Conservation (phyloP, 148 eudicot genomes). For the Rhododendron simsii region DNA sequence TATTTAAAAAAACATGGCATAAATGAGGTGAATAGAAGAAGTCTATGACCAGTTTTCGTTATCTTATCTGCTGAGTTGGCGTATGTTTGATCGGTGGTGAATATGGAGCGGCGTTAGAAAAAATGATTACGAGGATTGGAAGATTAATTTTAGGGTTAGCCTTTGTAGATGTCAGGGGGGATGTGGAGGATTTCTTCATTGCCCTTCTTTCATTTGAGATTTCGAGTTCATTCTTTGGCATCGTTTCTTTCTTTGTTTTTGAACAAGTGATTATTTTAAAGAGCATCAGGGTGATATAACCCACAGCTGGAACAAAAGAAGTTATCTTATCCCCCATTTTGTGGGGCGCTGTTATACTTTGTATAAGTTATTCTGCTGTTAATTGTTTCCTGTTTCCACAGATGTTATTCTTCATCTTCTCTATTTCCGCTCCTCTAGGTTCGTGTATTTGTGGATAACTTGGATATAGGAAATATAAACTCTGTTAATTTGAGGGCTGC, state of each 20-base stretch:
- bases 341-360: not conserved
- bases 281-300: not conserved
- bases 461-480: constrained; percentile 56
- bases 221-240: not conserved
- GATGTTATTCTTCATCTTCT: not conserved
- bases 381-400: not conserved
- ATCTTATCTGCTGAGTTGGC: not conserved
- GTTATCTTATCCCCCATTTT: not conserved
- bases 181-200: not conserved
- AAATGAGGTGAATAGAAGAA: not conserved
- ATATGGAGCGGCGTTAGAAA: not conserved
- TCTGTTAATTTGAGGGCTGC: constrained; percentile 71
- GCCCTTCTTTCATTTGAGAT: not conserved
- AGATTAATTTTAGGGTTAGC: not conserved
- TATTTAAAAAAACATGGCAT: not conserved
- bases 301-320: not conserved
- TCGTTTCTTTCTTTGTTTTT: not conserved
- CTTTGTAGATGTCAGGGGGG: not conserved
- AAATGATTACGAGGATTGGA: not conserved
- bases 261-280: not conserved
- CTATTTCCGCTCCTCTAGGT: constrained; percentile 37
- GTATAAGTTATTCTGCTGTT: not conserved
- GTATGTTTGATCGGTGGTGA: not conserved
- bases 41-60: not conserved
- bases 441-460: constrained; percentile 55